Evolutionary conservation across 1,284 basidiomycete genomes (phyloP), one percentile per base, ranked within the genome.

Genomic region (Naganishia sp.): DNA sequence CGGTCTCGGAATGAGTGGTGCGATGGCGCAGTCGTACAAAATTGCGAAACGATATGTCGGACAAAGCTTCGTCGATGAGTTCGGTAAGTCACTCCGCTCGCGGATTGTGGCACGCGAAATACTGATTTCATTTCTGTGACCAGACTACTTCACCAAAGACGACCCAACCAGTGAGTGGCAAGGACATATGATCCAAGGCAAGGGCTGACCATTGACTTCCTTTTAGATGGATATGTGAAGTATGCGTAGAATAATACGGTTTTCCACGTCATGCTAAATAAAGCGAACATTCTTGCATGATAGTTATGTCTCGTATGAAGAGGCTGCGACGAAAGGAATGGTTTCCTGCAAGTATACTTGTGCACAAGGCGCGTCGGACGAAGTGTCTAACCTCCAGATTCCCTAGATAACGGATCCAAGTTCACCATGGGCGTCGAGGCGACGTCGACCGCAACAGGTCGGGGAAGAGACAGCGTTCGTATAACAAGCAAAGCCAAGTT

Each of bases 391-490:
- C 31, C 6, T 6, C 15, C 6, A 28, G 6, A 53, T 16, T 28
- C 16, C n/a, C 2, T 28, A 64, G 61, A 54, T 45, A 44, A 54
- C 18, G 16, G 25, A 28, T 57, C 57, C 18, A 64, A 44, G n/a
- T 71, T 69, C 55, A 66, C 59, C 33, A 79, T 77, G 72, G 64
- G 70, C 3, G 75, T 73, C 11, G 77, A 77, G 66, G 67, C 75
- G n/a, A 66, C 70, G 10, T 75, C 71, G 39, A 65, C 68, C 11
- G 75, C 77, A 1, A 69, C 69, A 1, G 78, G 77, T 7, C 57
- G 77, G 39, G 77, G 76, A 11, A 71, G 77, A 25, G 72, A 78
- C 60, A 75, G 75, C 63, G 70, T 80, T 3, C 69, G 78, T 21
- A 77, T 79, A 45, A 71, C 69, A 16, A 75, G 73, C 45, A 75